Conservation (phyloP, 805 yeast species). For the Saturnispora gosingensis region DNA sequence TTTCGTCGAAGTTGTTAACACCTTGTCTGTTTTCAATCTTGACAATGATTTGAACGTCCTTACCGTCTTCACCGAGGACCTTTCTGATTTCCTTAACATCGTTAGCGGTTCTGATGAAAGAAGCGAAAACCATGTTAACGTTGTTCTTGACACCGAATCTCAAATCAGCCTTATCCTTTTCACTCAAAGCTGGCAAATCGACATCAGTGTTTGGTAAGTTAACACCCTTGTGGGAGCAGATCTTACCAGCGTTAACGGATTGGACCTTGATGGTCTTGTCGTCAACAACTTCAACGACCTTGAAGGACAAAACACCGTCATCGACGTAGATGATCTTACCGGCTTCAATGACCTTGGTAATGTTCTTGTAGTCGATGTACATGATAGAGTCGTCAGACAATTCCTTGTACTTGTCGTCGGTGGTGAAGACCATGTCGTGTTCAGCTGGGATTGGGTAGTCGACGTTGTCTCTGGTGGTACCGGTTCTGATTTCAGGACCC, state of each 20-base stretch:
- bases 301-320: constrained; percentile 95
- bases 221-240: constrained; percentile 97
- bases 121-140: constrained; percentile 98
- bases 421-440: constrained; percentile 90
- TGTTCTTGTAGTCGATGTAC: constrained; percentile 92
- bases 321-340: constrained; percentile 93
- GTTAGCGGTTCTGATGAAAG: constrained; percentile 90
- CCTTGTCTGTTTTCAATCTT: constrained; percentile 99
- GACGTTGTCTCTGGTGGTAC: constrained; percentile 70
- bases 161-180: constrained; percentile 90
- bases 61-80: constrained; percentile 95
- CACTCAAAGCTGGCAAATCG: constrained; percentile 95
- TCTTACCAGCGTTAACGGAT: constrained; percentile 90
- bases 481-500: constrained; percentile 99
- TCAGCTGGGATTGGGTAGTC: constrained; percentile 79
- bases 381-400: constrained; percentile 69
- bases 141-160: constrained; percentile 93
- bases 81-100: constrained; percentile 86
- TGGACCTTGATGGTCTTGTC: constrained; percentile 73
- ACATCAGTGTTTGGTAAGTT: constrained; percentile 98
- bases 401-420: constrained; percentile 71
- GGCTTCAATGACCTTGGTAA: constrained; percentile 80
- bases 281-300: constrained; percentile 78
- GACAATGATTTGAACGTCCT: constrained; percentile 89
- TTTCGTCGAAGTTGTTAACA: constrained; percentile 98